phyloP scores from a whole-genome alignment of 805 yeast species.

The Nakazawaea ernobii region DNA sequence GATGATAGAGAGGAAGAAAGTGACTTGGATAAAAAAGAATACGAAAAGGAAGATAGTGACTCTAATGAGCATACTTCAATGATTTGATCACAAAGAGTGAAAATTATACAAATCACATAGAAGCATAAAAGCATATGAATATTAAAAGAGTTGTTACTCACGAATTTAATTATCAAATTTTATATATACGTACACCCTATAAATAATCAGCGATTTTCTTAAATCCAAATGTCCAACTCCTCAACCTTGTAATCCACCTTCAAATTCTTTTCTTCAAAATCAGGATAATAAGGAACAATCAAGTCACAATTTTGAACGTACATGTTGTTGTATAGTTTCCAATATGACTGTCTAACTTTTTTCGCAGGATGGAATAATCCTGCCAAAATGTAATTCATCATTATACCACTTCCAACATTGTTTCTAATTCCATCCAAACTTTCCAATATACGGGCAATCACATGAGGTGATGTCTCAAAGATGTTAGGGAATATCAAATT shows the following conservation, averaged over 20 bases:
- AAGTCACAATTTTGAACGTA: slow-evolving; percentile 72
- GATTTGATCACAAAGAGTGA: not conserved
- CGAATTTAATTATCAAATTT: not conserved
- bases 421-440: slow-evolving; percentile 68
- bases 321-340: slow-evolving; percentile 76
- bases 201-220: not conserved
- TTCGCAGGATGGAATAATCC: slow-evolving; percentile 94
- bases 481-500: slow-evolving; percentile 84
- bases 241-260: slow-evolving; percentile 16
- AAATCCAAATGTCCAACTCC: slow-evolving; percentile 43
- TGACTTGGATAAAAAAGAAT: slow-evolving; percentile 6
- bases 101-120: not conserved
- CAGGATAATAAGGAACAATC: slow-evolving; percentile 79
- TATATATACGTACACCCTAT: too few relatives aligned
- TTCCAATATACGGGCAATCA: slow-evolving; percentile 74
- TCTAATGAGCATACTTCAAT: not conserved
- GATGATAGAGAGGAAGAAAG: slow-evolving; percentile 20
- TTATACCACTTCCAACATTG: slow-evolving; percentile 70
- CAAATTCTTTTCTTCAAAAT: slow-evolving; percentile 30
- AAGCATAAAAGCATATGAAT: not conserved
- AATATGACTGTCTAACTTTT: slow-evolving; percentile 76
- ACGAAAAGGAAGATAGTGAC: not conserved
- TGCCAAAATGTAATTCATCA: slow-evolving; percentile 72
- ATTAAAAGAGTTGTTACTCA: too few relatives aligned
- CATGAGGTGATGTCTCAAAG: slow-evolving; percentile 95